Evolutionary conservation across 805 yeast species (phyloP).

Genomic region (Wickerhamomyces xylosicus): DNA sequence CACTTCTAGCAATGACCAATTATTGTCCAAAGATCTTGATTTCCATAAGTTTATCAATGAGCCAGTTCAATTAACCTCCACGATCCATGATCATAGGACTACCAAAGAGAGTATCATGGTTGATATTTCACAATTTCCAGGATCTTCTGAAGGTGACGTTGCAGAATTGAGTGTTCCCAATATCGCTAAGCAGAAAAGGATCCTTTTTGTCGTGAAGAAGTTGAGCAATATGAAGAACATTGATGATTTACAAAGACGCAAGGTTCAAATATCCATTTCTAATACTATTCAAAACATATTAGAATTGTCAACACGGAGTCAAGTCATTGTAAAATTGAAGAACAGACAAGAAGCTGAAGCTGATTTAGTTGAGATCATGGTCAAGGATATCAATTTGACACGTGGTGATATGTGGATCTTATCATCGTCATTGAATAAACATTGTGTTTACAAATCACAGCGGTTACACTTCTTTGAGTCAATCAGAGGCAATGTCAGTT

Average conservation of each 20-base stretch:
- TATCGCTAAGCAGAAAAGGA: too few relatives aligned
- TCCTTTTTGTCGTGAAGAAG: slow-evolving; percentile 33
- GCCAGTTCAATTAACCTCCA: slow-evolving; percentile 11
- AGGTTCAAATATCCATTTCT: slow-evolving; percentile 40
- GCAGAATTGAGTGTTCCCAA: slow-evolving; percentile 51
- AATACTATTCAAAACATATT: slow-evolving; percentile 42
- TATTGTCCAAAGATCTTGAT: too few relatives aligned
- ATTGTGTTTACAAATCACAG: slow-evolving; percentile 62
- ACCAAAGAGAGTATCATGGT: slow-evolving; percentile 51
- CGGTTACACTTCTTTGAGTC: slow-evolving; percentile 50
- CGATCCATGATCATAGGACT: slow-evolving; percentile 57
- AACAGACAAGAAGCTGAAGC: slow-evolving; percentile 45
- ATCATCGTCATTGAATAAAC: slow-evolving; percentile 46
- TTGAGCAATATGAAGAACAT: too few relatives aligned
- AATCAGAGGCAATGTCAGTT: slow-evolving; percentile 53
- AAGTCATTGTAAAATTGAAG: slow-evolving; percentile 45
- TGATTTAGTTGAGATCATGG: slow-evolving; percentile 72
- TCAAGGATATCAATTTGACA: slow-evolving; percentile 71
- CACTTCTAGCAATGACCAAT: too few relatives aligned
- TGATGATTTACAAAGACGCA: slow-evolving; percentile 21
- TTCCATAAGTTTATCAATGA: slow-evolving; percentile 10
- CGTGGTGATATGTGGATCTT: slow-evolving; percentile 92
- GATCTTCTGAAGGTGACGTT: slow-evolving; percentile 61
- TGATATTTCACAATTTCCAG: slow-evolving; percentile 49
- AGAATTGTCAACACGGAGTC: slow-evolving; percentile 58